Evolutionary conservation across 2,329 filamentous ascomycete genomes (phyloP).

Genomic region (Fusarium buharicum): DNA sequence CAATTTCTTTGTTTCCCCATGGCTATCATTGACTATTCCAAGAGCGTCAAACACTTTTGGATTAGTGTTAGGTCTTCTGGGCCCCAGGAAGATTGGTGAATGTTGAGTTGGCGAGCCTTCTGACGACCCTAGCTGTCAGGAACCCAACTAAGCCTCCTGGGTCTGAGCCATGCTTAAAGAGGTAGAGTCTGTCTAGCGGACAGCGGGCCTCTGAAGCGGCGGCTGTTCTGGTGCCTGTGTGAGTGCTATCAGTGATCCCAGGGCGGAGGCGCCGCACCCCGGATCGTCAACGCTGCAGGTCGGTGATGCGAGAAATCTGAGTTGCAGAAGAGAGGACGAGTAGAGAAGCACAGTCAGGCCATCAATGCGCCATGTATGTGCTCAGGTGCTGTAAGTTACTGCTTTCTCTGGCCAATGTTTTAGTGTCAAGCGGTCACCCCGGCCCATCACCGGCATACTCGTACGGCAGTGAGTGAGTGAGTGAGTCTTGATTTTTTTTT

Average conservation of each 20-base stretch:
- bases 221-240: slow-evolving; percentile 23
- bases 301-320: slow-evolving; percentile 39
- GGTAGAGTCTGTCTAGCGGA: slow-evolving; percentile 24
- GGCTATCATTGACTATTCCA: slow-evolving; percentile 31
- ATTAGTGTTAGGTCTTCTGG: slow-evolving; percentile 39
- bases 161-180: slow-evolving; percentile 29
- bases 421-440: slow-evolving; percentile 5
- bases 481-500: slow-evolving; percentile 18
- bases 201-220: slow-evolving; percentile 27
- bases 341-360: slow-evolving; percentile 7
- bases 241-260: slow-evolving; percentile 34
- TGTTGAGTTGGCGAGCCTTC: slow-evolving; percentile 16
- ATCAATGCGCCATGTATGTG: slow-evolving; percentile 16
- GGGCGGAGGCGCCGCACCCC: slow-evolving; percentile 38
- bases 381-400: slow-evolving; percentile 8
- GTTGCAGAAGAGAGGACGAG: slow-evolving; percentile 22
- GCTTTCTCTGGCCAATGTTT: slow-evolving; percentile 28
- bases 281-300: slow-evolving; percentile 43
- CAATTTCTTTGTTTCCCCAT: slow-evolving; percentile 2
- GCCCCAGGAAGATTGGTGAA: slow-evolving; percentile 11
- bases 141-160: slow-evolving; percentile 34
- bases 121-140: slow-evolving; percentile 38
- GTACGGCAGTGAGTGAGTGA: slow-evolving; percentile 28
- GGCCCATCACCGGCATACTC: slow-evolving; percentile 18
- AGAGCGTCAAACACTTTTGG: slow-evolving; percentile 18